Evolutionary conservation across 2,329 filamentous ascomycete genomes (phyloP).

Genomic region (Kalaharituber pfeilii): DNA sequence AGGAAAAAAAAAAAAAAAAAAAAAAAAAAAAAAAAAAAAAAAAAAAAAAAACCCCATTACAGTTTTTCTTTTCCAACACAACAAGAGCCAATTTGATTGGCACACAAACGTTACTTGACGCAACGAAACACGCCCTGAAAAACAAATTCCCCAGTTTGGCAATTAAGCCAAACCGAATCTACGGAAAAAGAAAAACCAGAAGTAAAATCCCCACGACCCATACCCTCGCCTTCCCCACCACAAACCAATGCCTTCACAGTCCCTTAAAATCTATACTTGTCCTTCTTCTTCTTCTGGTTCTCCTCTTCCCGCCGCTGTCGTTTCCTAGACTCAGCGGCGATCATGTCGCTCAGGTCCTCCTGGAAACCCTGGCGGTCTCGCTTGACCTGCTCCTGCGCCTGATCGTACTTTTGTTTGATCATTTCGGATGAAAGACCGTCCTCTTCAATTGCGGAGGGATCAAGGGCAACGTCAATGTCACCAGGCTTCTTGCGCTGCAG

Average conservation of each 20-base stretch:
- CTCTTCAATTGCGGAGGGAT: constrained; percentile 61
- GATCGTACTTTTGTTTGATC: constrained; percentile 62
- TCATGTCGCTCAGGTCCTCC: constrained; percentile 89
- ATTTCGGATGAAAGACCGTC: constrained; percentile 75
- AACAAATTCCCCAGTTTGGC: not conserved
- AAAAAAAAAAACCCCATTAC: constrained; percentile 34
- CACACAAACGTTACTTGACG: not conserved
- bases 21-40: constrained; percentile 20
- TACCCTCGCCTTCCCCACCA: constrained; percentile 21
- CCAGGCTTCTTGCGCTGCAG: constrained; percentile 70
- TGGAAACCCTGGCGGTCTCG: constrained; percentile 54
- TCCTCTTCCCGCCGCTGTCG: constrained; percentile 76
- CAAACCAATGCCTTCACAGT: no score
- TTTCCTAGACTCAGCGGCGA: constrained; percentile 82
- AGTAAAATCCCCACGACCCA: constrained; percentile 6
- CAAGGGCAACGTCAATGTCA: constrained; percentile 82
- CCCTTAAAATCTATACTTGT: constrained; percentile 31
- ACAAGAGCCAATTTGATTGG: not conserved
- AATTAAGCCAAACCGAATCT: not conserved
- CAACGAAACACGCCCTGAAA: constrained; percentile 1
- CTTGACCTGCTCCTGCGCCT: constrained; percentile 42
- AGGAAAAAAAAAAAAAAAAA: constrained; percentile 5
- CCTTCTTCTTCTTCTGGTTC: constrained; percentile 46
- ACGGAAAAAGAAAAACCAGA: not conserved
- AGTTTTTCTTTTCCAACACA: constrained; percentile 28